Evolutionary conservation across 2,329 filamentous ascomycete genomes (phyloP), one percentile per base, ranked within the genome.

Genomic region (Fusarium goolgardi): DNA sequence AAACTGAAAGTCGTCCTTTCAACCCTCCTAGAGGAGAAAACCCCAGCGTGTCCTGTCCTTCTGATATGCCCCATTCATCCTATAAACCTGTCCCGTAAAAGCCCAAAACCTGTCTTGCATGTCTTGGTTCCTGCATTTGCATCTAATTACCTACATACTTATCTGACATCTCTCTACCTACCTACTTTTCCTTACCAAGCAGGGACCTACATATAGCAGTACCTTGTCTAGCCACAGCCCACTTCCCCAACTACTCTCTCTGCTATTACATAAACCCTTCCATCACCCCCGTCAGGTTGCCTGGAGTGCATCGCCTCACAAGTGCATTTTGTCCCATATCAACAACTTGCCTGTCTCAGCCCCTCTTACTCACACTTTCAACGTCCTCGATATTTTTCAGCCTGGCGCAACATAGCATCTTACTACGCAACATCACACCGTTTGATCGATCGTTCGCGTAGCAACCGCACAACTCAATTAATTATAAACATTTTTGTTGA

Each of bases 31-130:
- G 55, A 50, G 23, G 23, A 67, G 15, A 27, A 46, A 63, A 46
- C 61, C 58, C 55, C 62, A 64, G 65, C 59, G 65, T 74, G 72
- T 71, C 70, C 58, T 69, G 67, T 70, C 63, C 67, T 70, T 70
- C 67, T 70, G 66, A 69, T 70, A 55, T 69, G 45, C 46, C 59
- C 63, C 45, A 63, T 69, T 52, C 46, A 55, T 55, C 47, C 44
- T 55, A 57, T 55, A 67, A 56, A 61, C 53, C 54, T 62, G 51
- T 60, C 59, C 66, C 59, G 47, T 66, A 71, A 69, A 70, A 69
- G 51, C 29, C 54, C 58, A 40, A 40, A 64, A 56, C 45, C 49
- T 71, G 65, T 72, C 62, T 71, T 62, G 43, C n/a, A 45, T 45
- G 43, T 45, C 43, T 45, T 45, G 43, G 51, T 69, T 65, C 68